Evolutionary conservation across 768 basidiomycete species (phyloP), one percentile per base, ranked within the genome.

Genomic region (Lactifluus piperatus): DNA sequence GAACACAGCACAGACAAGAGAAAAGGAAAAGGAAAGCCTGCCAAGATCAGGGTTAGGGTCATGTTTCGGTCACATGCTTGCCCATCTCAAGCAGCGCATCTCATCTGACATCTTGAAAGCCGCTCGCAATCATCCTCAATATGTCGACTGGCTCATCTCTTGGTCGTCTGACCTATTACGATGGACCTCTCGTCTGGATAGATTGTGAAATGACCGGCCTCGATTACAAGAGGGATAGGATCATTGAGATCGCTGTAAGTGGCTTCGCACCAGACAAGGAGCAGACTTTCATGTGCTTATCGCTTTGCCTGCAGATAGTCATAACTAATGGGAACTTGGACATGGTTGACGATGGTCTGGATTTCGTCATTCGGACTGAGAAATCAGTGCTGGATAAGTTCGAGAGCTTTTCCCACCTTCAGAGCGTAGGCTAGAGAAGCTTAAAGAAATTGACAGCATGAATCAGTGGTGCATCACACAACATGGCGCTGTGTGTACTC

Each of bases 181-280:
- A 79, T 34, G 84, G 85, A 0, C 86, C 88, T 10, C 71, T 91
- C 56, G 84, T 91, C 7, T 86, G 90, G 91, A 78, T 92, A 51
- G 90, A 93, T 70, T 90, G 88, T 65, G 90, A 93, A 73, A 93
- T 92, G 81, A 91, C 90, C 2, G 90, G 90, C 4, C 76, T 93
- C 39, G 71, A 86, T 66, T 78, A 78, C 4, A 75, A 77, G 49
- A 83, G 72, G 41, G 86, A 91, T 71, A 83, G 79, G 62, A 80
- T 92, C 29, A 69, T 93, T 2, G 93, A 95, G 71, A 87, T 94
- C 67, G 88, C 86, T 11, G 88, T 84, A 58, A 61, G 78, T 65
- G 10, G 9, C 44, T 46, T 27, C 18, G 16, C 3, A 3, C 9
- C 14, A 6, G 10, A 47, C 44, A 13, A 24, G 10, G 2, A 45